Percentiles rank a stretch among this genome's conserved stretches.
phyloP scores from a whole-genome alignment of 192 early-diverging fungal species.

The Podila clonocystis region DNA sequence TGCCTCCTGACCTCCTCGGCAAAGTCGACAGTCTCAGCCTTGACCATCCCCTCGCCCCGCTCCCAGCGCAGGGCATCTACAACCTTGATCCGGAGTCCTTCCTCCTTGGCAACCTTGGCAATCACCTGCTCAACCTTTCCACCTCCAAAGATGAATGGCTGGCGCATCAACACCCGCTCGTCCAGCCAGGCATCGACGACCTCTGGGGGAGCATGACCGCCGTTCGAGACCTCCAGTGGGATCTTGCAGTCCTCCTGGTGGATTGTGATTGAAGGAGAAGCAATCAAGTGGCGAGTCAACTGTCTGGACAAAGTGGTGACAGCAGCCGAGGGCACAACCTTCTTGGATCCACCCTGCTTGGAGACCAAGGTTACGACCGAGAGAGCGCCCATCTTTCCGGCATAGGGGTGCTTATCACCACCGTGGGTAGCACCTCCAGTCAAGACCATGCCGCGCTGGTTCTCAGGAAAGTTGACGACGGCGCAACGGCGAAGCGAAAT shows the following conservation, averaged over 20 bases:
- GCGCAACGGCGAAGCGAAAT: slow-evolving; percentile 80
- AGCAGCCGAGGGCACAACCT: slow-evolving; percentile 23
- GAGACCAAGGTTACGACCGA: slow-evolving; percentile 67
- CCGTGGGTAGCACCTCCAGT: slow-evolving; percentile 81
- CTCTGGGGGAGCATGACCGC: slow-evolving; percentile 49
- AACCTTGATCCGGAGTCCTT: slow-evolving; percentile 64
- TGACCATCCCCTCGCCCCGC: slow-evolving; percentile 88
- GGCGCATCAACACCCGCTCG: slow-evolving; percentile 70
- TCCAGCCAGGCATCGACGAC: slow-evolving; percentile 58
- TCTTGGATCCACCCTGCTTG: slow-evolving; percentile 39
- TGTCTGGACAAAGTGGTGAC: slow-evolving; percentile 72
- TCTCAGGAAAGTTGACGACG: slow-evolving; percentile 48
- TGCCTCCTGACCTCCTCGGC: slow-evolving; percentile 77
- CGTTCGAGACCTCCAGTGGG: slow-evolving; percentile 53
- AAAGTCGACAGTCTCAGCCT: slow-evolving; percentile 75
- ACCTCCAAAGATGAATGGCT: slow-evolving; percentile 82
- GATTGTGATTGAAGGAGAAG: slow-evolving; percentile 73
- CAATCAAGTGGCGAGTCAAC: slow-evolving; percentile 89
- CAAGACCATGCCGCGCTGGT: slow-evolving; percentile 48
- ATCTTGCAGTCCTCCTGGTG: slow-evolving; percentile 56
- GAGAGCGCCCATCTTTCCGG: slow-evolving; percentile 85
- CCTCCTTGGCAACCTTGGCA: slow-evolving; percentile 54
- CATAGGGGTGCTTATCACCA: slow-evolving; percentile 59
- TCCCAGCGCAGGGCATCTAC: slow-evolving; percentile 80
- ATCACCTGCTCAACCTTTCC: slow-evolving; percentile 76